Conservation (phyloP, 257 asterid genomes). For the Nicotiana attenuata region DNA sequence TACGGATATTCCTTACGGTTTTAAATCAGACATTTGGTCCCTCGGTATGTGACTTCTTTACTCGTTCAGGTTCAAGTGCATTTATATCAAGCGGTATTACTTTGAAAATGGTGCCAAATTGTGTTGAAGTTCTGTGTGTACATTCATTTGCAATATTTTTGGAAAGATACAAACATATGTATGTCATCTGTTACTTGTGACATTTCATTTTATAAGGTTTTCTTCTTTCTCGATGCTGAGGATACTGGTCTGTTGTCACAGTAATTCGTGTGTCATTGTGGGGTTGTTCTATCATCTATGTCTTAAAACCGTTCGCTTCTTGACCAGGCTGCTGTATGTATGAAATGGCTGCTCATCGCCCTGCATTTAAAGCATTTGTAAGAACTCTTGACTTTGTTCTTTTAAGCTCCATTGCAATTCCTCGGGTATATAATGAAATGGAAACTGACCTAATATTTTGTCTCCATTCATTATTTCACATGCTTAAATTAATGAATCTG, state of each 20-base stretch:
- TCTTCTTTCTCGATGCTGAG: background rate
- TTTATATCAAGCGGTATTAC: background rate
- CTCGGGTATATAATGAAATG: background rate
- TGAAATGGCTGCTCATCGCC: constrained; percentile 99
- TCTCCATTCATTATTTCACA: background rate
- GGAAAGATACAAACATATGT: background rate
- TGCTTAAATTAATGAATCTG: background rate
- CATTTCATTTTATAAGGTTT: background rate
- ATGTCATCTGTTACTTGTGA: background rate
- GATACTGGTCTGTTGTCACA: background rate
- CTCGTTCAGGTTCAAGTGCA: background rate
- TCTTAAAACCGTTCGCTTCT: constrained; percentile 3
- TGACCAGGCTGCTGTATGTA: constrained; percentile 92
- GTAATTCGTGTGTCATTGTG: background rate
- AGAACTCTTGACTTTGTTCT: constrained; percentile 21
- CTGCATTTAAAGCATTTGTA: constrained; percentile 98
- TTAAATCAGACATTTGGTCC: constrained; percentile 98
- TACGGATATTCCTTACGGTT: constrained; percentile 96
- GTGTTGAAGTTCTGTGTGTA: background rate
- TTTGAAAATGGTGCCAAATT: background rate
- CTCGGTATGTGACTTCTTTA: constrained; percentile 52
- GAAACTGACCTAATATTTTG: background rate
- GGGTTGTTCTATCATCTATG: background rate
- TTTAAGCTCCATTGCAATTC: background rate
- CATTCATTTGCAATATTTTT: background rate